Conservation (phyloP, 2,329 filamentous ascomycete genomes). For the Dactylellina sp. region DNA sequence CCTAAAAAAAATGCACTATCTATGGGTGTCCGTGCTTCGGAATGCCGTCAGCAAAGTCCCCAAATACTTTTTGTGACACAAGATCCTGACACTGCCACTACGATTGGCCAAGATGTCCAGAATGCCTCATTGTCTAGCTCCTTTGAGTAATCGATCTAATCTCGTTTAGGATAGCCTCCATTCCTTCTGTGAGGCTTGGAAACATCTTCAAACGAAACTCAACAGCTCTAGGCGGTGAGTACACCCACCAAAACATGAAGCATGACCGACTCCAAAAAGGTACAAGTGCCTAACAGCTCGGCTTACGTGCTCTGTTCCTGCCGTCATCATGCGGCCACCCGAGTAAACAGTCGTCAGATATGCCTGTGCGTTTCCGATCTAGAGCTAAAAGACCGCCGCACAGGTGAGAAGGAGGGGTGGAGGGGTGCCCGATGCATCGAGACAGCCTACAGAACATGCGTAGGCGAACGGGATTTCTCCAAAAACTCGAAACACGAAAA, state of each 20-base stretch:
- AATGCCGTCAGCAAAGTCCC: slow-evolving; percentile 21
- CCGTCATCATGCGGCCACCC: slow-evolving; percentile 46
- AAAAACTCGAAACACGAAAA: slow-evolving; percentile 44
- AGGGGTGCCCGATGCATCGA: no score
- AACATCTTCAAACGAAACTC: slow-evolving; percentile 37
- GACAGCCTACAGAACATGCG: slow-evolving; percentile 22
- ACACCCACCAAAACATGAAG: neutral
- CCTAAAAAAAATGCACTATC: no score
- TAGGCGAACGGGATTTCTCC: slow-evolving; percentile 43
- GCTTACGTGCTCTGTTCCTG: slow-evolving; percentile 10
- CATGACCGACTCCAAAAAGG: neutral
- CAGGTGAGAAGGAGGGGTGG: no score
- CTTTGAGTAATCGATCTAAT: slow-evolving; percentile 33
- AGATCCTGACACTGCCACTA: slow-evolving; percentile 22
- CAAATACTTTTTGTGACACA: slow-evolving; percentile 21
- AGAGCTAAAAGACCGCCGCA: neutral
- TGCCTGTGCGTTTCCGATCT: neutral
- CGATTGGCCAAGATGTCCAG: slow-evolving; percentile 29
- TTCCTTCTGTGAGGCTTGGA: neutral
- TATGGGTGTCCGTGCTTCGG: no score
- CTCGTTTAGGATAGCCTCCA: slow-evolving; percentile 23
- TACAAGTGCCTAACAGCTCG: slow-evolving; percentile 11
- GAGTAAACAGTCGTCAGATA: slow-evolving; percentile 2
- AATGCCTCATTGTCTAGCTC: slow-evolving; percentile 39
- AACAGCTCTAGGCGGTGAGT: slow-evolving; percentile 17